Evolutionary conservation across 2,329 filamentous ascomycete species (phyloP).

Genomic region (Fusarium praegraminearum): DNA sequence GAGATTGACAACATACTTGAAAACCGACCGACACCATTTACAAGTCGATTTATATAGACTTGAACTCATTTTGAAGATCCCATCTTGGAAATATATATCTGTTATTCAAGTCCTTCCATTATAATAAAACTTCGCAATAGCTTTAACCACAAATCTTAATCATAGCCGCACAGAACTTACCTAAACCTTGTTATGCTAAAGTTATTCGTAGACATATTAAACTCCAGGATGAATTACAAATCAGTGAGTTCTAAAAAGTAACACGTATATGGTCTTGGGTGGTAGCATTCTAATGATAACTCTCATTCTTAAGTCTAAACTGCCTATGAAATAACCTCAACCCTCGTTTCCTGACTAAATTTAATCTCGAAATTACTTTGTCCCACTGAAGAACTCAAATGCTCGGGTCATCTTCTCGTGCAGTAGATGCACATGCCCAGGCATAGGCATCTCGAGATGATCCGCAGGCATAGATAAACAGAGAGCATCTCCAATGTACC

Average conservation of each 20-base stretch:
- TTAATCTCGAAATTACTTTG: not conserved
- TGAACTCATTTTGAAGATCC: not conserved
- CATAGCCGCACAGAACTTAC: too few species aligned
- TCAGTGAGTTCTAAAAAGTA: not conserved
- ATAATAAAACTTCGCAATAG: too few species aligned
- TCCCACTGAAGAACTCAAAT: not conserved
- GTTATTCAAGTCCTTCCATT: not conserved
- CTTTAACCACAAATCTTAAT: too few species aligned
- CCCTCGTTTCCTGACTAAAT: not conserved
- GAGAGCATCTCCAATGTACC: not conserved
- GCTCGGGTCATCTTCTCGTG: not conserved
- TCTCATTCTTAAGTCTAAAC: not conserved
- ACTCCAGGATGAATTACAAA: not conserved
- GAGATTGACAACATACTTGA: not conserved
- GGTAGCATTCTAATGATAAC: not conserved
- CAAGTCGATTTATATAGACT: not conserved
- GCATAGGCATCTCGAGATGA: slow-evolving; percentile 6
- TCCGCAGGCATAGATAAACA: not conserved
- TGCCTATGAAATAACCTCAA: too few species aligned
- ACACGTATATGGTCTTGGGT: too few species aligned
- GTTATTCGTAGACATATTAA: not conserved
- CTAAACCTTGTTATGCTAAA: not conserved
- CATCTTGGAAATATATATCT: not conserved
- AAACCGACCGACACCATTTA: not conserved
- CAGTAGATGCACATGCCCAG: slow-evolving; percentile 1